Evolutionary conservation across 495 filamentous ascomycete genomes (phyloP).

Genomic region (Tuber indicum): DNA sequence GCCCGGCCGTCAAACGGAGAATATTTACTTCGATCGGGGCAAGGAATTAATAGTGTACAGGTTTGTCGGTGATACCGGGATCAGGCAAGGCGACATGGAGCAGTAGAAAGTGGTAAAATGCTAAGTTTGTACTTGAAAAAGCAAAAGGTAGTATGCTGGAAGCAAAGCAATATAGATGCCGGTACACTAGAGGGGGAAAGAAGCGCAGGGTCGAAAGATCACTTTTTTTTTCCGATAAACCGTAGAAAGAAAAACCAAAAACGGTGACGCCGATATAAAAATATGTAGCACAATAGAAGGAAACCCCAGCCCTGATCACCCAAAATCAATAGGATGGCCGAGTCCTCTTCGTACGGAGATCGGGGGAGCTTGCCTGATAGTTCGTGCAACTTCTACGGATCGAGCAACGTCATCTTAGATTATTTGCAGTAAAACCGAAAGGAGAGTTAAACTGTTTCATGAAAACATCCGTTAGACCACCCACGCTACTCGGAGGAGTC

Average conservation of each 20-base stretch:
- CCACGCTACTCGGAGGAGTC: constrained; percentile 32
- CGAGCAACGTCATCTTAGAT: constrained; percentile 22
- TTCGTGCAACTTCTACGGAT: constrained; percentile 18
- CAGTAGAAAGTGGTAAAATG: constrained; percentile 31
- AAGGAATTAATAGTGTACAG: constrained; percentile 31
- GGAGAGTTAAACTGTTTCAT: constrained; percentile 41
- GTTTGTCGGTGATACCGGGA: constrained; percentile 31
- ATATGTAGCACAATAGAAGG: constrained; percentile 14
- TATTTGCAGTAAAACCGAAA: constrained; percentile 34
- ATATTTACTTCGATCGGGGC: constrained; percentile 18
- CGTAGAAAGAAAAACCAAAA: constrained; percentile 22
- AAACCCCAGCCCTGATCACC: constrained; percentile 25
- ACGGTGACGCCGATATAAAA: constrained; percentile 28
- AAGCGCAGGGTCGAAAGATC: constrained; percentile 22
- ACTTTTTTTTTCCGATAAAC: constrained; percentile 18
- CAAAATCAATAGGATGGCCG: constrained; percentile 25
- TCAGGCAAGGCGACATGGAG: constrained; percentile 23
- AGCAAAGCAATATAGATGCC: neutral
- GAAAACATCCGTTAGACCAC: constrained; percentile 38
- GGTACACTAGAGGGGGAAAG: neutral
- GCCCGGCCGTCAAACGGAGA: neutral
- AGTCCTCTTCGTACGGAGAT: constrained; percentile 3
- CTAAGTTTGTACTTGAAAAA: constrained; percentile 32
- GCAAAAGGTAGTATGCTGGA: constrained; percentile 26
- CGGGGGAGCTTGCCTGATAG: constrained; percentile 28